A percentile compares a stretch with the other conserved stretches of the same genome.
Conservation (phyloP, 2,329 filamentous ascomycete genomes). For the Aspergillus sp. region DNA sequence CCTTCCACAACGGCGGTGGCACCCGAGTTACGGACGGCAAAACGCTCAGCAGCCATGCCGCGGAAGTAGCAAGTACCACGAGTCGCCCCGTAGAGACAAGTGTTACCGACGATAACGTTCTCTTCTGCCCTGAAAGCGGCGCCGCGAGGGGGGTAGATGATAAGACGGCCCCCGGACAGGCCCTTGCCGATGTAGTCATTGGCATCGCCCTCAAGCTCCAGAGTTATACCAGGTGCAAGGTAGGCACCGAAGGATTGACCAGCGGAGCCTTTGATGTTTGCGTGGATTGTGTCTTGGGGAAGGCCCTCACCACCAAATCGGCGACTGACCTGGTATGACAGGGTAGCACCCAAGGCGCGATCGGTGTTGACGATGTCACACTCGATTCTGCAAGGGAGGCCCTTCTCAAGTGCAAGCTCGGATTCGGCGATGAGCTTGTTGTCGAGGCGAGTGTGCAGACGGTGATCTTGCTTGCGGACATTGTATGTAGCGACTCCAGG, state of each 20-base stretch:
- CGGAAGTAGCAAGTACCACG: slow-evolving; percentile 93
- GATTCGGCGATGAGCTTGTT: slow-evolving; percentile 97
- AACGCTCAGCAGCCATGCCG: slow-evolving; percentile 92
- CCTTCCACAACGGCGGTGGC: slow-evolving; percentile 95
- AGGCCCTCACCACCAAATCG: slow-evolving; percentile 85
- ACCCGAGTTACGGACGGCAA: slow-evolving; percentile 94
- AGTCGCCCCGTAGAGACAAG: slow-evolving; percentile 92
- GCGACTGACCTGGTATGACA: slow-evolving; percentile 95
- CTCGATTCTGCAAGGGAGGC: slow-evolving; percentile 87
- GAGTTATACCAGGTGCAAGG: slow-evolving; percentile 86
- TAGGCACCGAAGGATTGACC: slow-evolving; percentile 96
- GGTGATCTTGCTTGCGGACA: slow-evolving; percentile 95
- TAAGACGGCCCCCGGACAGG: slow-evolving; percentile 86
- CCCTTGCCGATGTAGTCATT: slow-evolving; percentile 98
- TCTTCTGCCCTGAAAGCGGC: slow-evolving; percentile 95
- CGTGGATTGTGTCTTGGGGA: slow-evolving; percentile 89
- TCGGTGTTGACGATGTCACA: slow-evolving; percentile 97
- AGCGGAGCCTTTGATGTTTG: slow-evolving; percentile 93
- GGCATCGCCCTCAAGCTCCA: slow-evolving; percentile 92
- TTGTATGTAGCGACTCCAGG: slow-evolving; percentile 96
- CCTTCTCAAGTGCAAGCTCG: slow-evolving; percentile 91
- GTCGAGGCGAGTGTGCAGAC: slow-evolving; percentile 86
- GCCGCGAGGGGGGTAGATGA: slow-evolving; percentile 86
- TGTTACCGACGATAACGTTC: slow-evolving; percentile 90
- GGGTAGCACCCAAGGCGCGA: slow-evolving; percentile 85